phyloP scores from a whole-genome alignment of 164 flowering plant species.

The Euptelea pleiosperma region DNA sequence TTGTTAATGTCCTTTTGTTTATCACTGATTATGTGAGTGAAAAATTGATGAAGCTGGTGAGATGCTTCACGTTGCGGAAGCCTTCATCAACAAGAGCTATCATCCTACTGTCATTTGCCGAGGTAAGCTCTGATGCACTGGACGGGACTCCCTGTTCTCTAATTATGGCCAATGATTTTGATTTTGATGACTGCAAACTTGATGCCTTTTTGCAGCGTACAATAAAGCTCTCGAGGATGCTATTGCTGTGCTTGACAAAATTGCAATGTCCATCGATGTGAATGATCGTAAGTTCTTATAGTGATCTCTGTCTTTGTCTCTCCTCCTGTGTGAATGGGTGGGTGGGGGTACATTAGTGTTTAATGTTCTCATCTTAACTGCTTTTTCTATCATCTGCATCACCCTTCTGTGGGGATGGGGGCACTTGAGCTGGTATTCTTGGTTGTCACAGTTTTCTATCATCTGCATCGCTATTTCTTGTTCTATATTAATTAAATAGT shows the following conservation, averaged over 20 bases:
- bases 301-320: too few species aligned
- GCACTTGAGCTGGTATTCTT: too few species aligned
- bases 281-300: constrained; percentile 64
- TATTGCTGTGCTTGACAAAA: constrained; percentile 81
- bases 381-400: too few species aligned
- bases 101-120: constrained; percentile 94
- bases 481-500: too few species aligned
- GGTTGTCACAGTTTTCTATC: too few species aligned
- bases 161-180: too few species aligned
- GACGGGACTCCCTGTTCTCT: neutral
- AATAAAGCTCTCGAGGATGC: constrained; percentile 92
- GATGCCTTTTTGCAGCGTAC: constrained; percentile 52
- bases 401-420: too few species aligned
- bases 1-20: neutral
- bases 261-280: constrained; percentile 73
- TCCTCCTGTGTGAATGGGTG: too few species aligned
- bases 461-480: too few species aligned
- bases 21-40: constrained; percentile 11
- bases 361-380: too few species aligned
- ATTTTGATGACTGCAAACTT: constrained; percentile 3
- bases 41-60: constrained; percentile 69
- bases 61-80: constrained; percentile 98
- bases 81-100: constrained; percentile 74
- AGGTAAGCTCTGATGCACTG: constrained; percentile 38
- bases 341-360: too few species aligned